Evolutionary conservation across 495 filamentous ascomycete genomes (phyloP).

Genomic region (Penicillium bialowiezense): DNA sequence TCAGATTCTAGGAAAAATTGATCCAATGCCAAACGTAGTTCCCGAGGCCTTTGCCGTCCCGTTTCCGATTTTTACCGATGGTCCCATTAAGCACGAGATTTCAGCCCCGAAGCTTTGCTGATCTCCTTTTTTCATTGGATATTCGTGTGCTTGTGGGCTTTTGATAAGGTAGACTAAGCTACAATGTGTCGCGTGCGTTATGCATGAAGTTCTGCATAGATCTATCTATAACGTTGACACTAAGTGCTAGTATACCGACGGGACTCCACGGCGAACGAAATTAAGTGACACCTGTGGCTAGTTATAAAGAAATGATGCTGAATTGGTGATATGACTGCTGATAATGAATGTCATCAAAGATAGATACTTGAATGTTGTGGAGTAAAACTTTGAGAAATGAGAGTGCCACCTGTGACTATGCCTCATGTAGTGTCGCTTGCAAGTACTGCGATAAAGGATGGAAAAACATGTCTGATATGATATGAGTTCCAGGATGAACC

Average conservation of each 20-base stretch:
- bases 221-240: too few species aligned
- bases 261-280: too few species aligned
- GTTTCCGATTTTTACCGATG: constrained; percentile 32
- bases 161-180: neutral
- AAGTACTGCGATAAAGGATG: neutral
- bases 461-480: neutral
- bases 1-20: neutral
- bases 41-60: constrained; percentile 11
- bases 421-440: neutral
- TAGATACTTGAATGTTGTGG: neutral
- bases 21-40: constrained; percentile 18
- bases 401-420: neutral
- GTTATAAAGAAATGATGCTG: neutral
- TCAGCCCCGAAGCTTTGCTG: neutral
- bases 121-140: neutral
- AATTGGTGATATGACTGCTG: too few species aligned
- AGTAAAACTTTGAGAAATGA: neutral
- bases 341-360: neutral
- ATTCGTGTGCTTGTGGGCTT: neutral
- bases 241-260: too few species aligned
- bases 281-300: too few species aligned
- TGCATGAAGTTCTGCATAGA: too few species aligned
- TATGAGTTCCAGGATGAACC: neutral
- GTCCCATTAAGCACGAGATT: constrained; percentile 2
- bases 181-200: too few species aligned